Evolutionary conservation across 768 basidiomycete species (phyloP).

Genomic region (Kwoniella newhampshirensis): DNA sequence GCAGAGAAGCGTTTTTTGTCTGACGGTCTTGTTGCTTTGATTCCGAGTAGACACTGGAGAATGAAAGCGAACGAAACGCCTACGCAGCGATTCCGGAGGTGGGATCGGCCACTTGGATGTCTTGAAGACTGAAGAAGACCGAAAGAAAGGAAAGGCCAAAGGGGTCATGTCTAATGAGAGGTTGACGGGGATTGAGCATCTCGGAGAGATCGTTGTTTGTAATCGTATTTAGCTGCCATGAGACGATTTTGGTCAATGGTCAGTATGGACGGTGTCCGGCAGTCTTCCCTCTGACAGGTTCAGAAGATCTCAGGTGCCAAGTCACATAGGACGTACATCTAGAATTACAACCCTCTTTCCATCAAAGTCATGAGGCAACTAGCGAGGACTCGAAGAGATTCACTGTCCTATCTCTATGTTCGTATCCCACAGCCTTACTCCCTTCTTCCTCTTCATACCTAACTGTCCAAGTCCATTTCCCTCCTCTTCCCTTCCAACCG

Average conservation of each 20-base stretch:
- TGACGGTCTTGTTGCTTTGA: slow-evolving; percentile 1
- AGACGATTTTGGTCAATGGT: slow-evolving; percentile 4
- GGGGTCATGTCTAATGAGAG: slow-evolving; percentile 1
- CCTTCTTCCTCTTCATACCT: slow-evolving; percentile 25
- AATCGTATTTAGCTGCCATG: no score
- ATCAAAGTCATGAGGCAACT: background rate
- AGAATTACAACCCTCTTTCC: no score
- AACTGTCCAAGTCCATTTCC: slow-evolving; percentile 42
- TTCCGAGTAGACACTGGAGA: slow-evolving; percentile 22
- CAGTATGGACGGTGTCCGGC: slow-evolving; percentile 1
- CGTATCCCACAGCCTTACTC: slow-evolving; percentile 26
- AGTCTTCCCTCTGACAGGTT: no score
- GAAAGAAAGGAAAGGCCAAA: background rate
- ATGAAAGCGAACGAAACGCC: slow-evolving; percentile 13
- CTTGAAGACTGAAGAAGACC: background rate
- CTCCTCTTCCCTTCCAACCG: slow-evolving; percentile 38
- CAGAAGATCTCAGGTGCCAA: no score
- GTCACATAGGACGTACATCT: no score
- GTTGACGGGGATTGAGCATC: background rate
- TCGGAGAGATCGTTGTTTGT: background rate
- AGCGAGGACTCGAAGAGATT: slow-evolving; percentile 36
- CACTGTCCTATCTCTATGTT: slow-evolving; percentile 26
- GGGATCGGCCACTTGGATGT: slow-evolving; percentile 6
- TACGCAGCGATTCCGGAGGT: background rate
- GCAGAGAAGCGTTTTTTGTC: no score